A percentile compares a stretch with the other conserved stretches of the same genome.
Conservation (phyloP, 768 basidiomycete species). For the Phanerodontia chrysosporium region DNA sequence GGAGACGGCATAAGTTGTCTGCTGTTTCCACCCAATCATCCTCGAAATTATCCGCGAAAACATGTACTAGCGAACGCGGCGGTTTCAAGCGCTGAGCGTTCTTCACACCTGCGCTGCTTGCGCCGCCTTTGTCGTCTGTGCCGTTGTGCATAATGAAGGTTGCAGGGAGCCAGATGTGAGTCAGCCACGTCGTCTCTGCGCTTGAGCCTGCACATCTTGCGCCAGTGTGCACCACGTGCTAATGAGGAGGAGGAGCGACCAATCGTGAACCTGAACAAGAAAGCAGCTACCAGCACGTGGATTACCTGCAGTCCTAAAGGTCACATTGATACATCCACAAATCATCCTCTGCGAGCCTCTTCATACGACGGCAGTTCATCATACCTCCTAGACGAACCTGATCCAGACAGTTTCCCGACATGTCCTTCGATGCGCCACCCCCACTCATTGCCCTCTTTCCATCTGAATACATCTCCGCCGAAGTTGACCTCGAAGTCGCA, state of each 20-base stretch:
- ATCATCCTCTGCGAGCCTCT: conserved; percentile 8
- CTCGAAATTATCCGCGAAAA: not conserved
- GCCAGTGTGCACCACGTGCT: too few species aligned
- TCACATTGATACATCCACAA: too few species aligned
- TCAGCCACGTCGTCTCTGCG: too few species aligned
- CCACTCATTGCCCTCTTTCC: conserved; percentile 64
- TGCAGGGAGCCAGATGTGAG: too few species aligned
- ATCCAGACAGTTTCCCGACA: conserved; percentile 43
- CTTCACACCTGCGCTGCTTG: not conserved
- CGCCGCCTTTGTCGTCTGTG: not conserved
- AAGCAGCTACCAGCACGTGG: too few species aligned
- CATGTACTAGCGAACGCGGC: not conserved
- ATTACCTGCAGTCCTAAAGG: too few species aligned
- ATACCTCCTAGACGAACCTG: conserved; percentile 22
- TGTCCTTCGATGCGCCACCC: conserved; percentile 62
- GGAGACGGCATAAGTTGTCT: not conserved
- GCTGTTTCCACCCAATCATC: conserved; percentile 4
- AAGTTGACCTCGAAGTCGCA: conserved; percentile 63
- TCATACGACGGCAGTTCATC: conserved; percentile 38
- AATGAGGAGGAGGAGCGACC: not conserved
- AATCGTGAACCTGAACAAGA: too few species aligned
- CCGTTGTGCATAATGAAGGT: not conserved
- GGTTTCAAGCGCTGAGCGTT: not conserved
- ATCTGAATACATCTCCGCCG: conserved; percentile 53
- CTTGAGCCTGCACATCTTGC: too few species aligned